Evolutionary conservation across 768 basidiomycete species (phyloP), one percentile per base, ranked within the genome.

Genomic region (Termitomyces sp.): DNA sequence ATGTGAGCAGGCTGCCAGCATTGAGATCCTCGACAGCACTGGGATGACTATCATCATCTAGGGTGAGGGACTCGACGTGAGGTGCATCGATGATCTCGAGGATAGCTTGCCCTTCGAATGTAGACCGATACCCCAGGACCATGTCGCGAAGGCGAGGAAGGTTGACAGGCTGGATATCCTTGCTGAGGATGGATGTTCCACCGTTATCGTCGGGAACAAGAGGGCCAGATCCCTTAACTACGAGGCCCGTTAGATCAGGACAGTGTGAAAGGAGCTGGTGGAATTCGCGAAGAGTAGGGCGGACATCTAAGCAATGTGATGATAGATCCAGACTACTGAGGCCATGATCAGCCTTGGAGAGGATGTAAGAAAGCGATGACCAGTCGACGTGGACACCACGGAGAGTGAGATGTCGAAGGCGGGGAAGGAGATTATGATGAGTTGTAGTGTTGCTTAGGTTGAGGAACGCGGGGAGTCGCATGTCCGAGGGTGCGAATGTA

Each of bases 301-400:
- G 80, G 46, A 84, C 82, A 50, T 82, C 75, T n/a, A 61, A 52
- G 17, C 75, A 77, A 64, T 82, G 82, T 47, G 79, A 84, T 10
- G 77, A 72, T n/a, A 85, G 74, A 53, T 80, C 78, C 50, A 85
- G 72, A 1, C 64, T 68, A 51, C 68, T 51, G 57, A 58, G 51
- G 72, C 72, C 49, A 19, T 47, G 77, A 80, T 27, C 75, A 69
- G 38, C 84, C 71, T 56, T 78, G 73, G 59, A 84, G 47, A 71
- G 16, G 58, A 61, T 46, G 48, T 60, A 49, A 32, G 75, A 71
- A 41, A 82, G 77, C 23, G 74, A 66, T 2, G 67, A 50, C 84
- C 82, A 86, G 41, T 82, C 72, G 32, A 80, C 73, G 64, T 85
- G 84, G 4, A 87, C 82, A 21, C 85, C 85, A 53, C 75, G 73